phyloP scores from a whole-genome alignment of 495 filamentous ascomycete genomes.

The Aspergillus sparsus region DNA sequence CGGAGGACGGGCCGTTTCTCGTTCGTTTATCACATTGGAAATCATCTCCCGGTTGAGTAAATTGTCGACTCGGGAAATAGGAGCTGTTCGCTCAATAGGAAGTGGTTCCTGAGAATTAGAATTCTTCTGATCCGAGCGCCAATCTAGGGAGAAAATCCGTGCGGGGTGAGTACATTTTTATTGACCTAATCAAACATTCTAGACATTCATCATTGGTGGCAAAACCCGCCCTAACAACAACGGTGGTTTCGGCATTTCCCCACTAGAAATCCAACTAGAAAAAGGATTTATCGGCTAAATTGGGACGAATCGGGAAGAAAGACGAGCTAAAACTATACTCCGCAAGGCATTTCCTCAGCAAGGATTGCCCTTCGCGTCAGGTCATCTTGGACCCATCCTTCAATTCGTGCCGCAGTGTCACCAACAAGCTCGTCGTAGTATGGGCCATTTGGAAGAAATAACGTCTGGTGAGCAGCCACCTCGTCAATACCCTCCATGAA shows the following conservation, averaged over 20 bases:
- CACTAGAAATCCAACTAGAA: not conserved
- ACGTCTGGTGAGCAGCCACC: conserved; percentile 78
- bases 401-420: conserved; percentile 46
- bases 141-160: conserved; percentile 6
- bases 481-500: conserved; percentile 83
- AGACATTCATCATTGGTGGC: conserved; percentile 14
- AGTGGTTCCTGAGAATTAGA: not conserved
- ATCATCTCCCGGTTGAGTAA: not conserved
- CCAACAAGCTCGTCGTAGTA: conserved; percentile 76
- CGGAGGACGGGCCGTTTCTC: conserved; percentile 15
- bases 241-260: conserved; percentile 2
- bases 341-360: not conserved
- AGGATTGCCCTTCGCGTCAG: conserved; percentile 9
- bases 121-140: not conserved
- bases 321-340: not conserved
- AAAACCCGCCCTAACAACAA: conserved; percentile 3
- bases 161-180: not conserved
- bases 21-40: not conserved
- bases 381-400: conserved; percentile 14
- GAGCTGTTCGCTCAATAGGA: not conserved
- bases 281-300: conserved; percentile 13
- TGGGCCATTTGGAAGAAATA: conserved; percentile 66
- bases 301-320: not conserved
- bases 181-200: not conserved
- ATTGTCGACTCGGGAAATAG: conserved; percentile 2